Percentiles rank a stretch among this genome's conserved stretches.
phyloP scores from a whole-genome alignment of 164 flowering plant genomes.

The Piper betle region DNA sequence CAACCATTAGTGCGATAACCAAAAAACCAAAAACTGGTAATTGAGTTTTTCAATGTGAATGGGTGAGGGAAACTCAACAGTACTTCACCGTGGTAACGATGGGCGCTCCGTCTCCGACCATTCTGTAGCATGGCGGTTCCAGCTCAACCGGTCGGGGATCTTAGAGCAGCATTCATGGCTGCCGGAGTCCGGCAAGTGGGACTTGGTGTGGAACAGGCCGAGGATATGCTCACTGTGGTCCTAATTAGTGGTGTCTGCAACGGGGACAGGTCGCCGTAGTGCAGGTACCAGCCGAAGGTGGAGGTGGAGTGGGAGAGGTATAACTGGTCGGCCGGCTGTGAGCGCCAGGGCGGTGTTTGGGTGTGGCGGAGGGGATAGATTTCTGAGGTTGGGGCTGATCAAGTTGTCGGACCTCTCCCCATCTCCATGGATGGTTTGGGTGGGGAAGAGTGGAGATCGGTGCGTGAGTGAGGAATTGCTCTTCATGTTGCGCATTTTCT shows the following conservation, averaged over 20 bases:
- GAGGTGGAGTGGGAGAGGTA: slow-evolving; percentile 5
- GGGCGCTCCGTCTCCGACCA: background rate
- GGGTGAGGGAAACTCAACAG: too few species aligned
- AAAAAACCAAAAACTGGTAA: too few species aligned
- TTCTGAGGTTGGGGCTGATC: too few species aligned
- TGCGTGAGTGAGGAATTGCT: too few species aligned
- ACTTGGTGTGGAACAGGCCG: background rate
- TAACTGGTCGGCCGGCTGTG: slow-evolving; percentile 4
- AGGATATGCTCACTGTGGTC: background rate
- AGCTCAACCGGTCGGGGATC: background rate
- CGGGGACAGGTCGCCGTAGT: background rate
- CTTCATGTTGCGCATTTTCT: too few species aligned
- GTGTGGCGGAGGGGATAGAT: too few species aligned
- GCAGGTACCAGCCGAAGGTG: slow-evolving; percentile 18
- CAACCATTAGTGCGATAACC: too few species aligned
- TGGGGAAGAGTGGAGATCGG: too few species aligned
- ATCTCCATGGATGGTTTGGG: too few species aligned
- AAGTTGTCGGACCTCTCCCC: too few species aligned
- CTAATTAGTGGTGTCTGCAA: background rate
- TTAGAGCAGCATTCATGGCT: background rate
- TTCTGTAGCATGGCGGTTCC: background rate
- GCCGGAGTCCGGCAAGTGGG: background rate
- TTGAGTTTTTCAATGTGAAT: too few species aligned
- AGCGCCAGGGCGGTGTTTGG: background rate
- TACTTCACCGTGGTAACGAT: background rate